Evolutionary conservation across 306 rosid genomes (phyloP).

Genomic region (Vigna unguiculata): DNA sequence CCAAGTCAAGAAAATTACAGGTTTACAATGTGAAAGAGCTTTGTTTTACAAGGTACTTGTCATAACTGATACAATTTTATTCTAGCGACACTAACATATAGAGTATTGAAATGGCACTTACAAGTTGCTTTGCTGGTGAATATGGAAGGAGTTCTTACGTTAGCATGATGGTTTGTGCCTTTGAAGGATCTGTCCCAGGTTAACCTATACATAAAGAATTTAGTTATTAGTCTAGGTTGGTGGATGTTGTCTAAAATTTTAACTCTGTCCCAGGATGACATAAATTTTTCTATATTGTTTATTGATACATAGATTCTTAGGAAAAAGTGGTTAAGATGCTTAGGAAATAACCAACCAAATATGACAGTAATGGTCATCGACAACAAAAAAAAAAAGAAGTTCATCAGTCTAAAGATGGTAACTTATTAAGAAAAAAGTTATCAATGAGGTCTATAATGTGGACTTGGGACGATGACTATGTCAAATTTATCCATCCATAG

Average conservation of each 20-base stretch:
- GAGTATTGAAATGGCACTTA: background rate
- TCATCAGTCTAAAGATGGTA: no score
- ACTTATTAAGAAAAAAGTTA: no score
- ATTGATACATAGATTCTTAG: conserved; percentile 2
- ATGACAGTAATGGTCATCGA: background rate
- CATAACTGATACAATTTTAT: background rate
- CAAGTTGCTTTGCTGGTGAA: conserved; percentile 70
- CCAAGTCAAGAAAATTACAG: no score
- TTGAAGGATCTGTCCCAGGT: conserved; percentile 62
- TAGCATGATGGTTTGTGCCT: conserved; percentile 48
- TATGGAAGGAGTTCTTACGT: conserved; percentile 61
- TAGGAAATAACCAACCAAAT: background rate
- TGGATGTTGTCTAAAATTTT: conserved; percentile 11
- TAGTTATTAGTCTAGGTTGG: conserved; percentile 19
- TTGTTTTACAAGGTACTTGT: background rate
- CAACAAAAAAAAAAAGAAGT: background rate
- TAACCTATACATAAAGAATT: conserved; percentile 35
- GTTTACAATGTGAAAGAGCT: no score
- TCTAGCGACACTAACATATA: background rate
- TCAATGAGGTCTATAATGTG: no score
- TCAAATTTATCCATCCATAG: no score
- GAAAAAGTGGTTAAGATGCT: background rate
- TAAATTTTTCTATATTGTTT: background rate
- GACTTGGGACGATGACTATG: no score
- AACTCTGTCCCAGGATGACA: background rate